Evolutionary conservation across 2,329 filamentous ascomycete species (phyloP).

Genomic region (Raffaelea ambrosiae): DNA sequence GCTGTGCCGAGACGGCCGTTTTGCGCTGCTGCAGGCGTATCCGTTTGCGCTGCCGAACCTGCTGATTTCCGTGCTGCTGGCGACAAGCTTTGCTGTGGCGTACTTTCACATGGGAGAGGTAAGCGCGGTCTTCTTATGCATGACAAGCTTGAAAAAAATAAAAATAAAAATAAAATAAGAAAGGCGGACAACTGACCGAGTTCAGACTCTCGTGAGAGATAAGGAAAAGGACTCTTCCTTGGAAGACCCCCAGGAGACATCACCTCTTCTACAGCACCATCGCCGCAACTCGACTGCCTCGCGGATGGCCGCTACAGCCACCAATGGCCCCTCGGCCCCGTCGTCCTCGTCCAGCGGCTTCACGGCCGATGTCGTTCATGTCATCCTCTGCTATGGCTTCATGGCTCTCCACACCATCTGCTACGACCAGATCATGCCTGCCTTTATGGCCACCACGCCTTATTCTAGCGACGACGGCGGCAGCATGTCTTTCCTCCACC

Average conservation of each 20-base stretch:
- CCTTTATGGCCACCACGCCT: constrained; percentile 4
- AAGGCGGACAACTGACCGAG: neutral
- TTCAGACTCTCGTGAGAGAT: neutral
- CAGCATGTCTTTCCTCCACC: too few species aligned
- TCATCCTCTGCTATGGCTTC: constrained; percentile 3
- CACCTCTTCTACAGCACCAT: too few species aligned
- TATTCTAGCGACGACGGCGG: neutral
- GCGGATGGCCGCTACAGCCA: neutral
- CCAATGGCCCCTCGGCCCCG: too few species aligned
- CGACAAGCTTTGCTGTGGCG: neutral
- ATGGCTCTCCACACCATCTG: constrained; percentile 9
- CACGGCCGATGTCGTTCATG: neutral
- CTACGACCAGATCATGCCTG: constrained; percentile 12
- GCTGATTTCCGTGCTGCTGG: constrained; percentile 1
- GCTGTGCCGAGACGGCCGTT: constrained; percentile 4
- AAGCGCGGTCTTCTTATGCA: neutral
- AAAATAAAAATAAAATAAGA: too few species aligned
- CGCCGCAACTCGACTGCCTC: too few species aligned
- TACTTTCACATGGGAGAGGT: constrained; percentile 8
- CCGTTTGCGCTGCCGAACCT: constrained; percentile 11
- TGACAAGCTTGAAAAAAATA: too few species aligned
- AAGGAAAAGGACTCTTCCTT: neutral
- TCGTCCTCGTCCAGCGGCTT: neutral
- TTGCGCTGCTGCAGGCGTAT: constrained; percentile 2
- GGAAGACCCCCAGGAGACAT: too few species aligned